phyloP scores from a whole-genome alignment of 1,284 basidiomycete species.

The Polyporus tsugae region DNA sequence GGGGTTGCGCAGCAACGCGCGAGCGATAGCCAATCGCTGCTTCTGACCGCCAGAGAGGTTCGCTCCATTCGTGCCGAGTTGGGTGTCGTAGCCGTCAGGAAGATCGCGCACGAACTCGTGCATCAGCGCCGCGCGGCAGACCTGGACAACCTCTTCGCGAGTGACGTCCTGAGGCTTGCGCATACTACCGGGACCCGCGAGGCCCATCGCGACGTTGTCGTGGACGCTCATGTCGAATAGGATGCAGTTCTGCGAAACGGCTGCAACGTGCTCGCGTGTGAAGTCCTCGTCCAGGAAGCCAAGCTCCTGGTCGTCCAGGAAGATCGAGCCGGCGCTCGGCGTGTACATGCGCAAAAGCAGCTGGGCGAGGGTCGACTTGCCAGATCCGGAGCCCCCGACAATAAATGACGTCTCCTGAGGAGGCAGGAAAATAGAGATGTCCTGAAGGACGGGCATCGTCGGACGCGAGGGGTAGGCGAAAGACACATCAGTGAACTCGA shows the following conservation, averaged over 20 bases:
- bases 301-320: constrained; percentile 86
- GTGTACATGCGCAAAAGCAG: constrained; percentile 86
- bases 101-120: constrained; percentile 89
- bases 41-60: constrained; percentile 92
- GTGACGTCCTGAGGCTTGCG: constrained; percentile 58
- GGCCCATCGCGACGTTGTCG: constrained; percentile 90
- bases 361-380: constrained; percentile 92
- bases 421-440: constrained; percentile 82
- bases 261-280: constrained; percentile 77
- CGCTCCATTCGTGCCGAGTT: constrained; percentile 77
- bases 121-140: constrained; percentile 87
- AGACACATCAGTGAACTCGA: constrained; percentile 78
- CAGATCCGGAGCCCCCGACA: constrained; percentile 90
- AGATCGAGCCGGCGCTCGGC: constrained; percentile 66
- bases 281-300: constrained; percentile 80
- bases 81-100: constrained; percentile 90
- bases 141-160: constrained; percentile 78
- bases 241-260: constrained; percentile 82
- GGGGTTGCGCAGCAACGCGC: constrained; percentile 89
- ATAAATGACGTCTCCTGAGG: constrained; percentile 91
- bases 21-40: constrained; percentile 91
- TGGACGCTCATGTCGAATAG: constrained; percentile 86
- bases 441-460: constrained; percentile 62
- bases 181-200: constrained; percentile 58
- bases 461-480: constrained; percentile 92